Evolutionary conservation across 2,329 filamentous ascomycete species (phyloP).

Genomic region (Aspergillus sp.): DNA sequence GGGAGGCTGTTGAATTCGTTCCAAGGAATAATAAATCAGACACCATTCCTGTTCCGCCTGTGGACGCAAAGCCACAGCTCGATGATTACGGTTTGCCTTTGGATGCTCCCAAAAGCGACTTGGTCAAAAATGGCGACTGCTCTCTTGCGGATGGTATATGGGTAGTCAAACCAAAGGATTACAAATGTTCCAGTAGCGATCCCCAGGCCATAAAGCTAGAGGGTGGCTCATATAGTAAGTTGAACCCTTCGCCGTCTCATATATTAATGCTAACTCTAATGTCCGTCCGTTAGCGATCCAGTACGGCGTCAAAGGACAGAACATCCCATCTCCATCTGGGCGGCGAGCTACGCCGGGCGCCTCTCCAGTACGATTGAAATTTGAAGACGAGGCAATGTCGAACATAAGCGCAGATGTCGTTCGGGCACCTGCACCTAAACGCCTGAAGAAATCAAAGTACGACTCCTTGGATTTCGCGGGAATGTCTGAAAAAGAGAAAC

Average conservation of each 20-base stretch:
- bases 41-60: constrained; percentile 26
- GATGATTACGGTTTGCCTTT: constrained; percentile 52
- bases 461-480: constrained; percentile 23
- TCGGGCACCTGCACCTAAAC: background rate
- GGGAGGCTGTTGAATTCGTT: constrained; percentile 52
- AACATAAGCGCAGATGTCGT: background rate
- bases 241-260: background rate
- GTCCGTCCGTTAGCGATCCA: constrained; percentile 1
- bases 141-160: constrained; percentile 44
- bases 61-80: constrained; percentile 34
- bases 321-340: background rate
- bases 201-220: constrained; percentile 26
- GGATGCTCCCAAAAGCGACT: constrained; percentile 31
- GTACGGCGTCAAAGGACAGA: constrained; percentile 13
- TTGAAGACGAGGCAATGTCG: constrained; percentile 9
- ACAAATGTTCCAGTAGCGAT: constrained; percentile 36
- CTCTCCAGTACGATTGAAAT: constrained; percentile 16
- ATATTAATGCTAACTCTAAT: background rate
- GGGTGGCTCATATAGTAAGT: constrained; percentile 35
- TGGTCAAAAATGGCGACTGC: constrained; percentile 43
- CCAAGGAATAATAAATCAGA: constrained; percentile 32
- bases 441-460: constrained; percentile 14
- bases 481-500: constrained; percentile 39
- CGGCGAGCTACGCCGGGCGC: constrained; percentile 15
- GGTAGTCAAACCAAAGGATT: constrained; percentile 31